Evolutionary conservation across 164 flowering plant genomes (phyloP), one percentile per base, ranked within the genome.

Genomic region (Macadamia integrifolia): DNA sequence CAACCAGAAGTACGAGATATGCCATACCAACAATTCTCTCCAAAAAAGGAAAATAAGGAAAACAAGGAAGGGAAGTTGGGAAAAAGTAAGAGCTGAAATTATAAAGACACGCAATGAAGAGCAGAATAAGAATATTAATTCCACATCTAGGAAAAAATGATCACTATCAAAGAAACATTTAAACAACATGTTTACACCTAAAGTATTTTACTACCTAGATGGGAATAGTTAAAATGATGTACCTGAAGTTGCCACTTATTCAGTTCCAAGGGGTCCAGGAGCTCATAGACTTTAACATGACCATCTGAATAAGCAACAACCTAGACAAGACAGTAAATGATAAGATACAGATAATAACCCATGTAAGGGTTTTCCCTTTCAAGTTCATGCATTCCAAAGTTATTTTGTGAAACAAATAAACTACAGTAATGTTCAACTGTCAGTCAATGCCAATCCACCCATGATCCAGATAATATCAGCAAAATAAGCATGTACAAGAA

Each of bases 201-300:
- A 46, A 46, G 50, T 11, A 29, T 12, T 31, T 14, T 23, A 14
- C 15, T 29, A 48, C 57, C 42, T 61, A 13, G 42, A 49, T 15
- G 14, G 12, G 49, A 68, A 29, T 60, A 46, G 35, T 11, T 57
- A 35, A 28, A 61, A 55, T 23, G 17, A 72, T 70, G 74, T 68
- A 94, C 98, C 97, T 92, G 99, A 77, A 94, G 90, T 71, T 94
- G 92, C 98, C 97, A 94, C 61, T 75, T 87, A 60, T 80, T 85
- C 69, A 92, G 76, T 60, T 90, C 94, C 81, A 92, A 74, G 8
- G 87, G 88, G 76, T 94, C 88, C 42, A 78, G 67, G 35, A 90
- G 93, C 80, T 94, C 98, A 79, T 78, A 86, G n/a, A 94, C 81
- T 76, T 83, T 89, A 30, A 89, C 83, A 69, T 71, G 75, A 2